phyloP scores from a whole-genome alignment of 163 green algal genomes.

The Volvox carteri region DNA sequence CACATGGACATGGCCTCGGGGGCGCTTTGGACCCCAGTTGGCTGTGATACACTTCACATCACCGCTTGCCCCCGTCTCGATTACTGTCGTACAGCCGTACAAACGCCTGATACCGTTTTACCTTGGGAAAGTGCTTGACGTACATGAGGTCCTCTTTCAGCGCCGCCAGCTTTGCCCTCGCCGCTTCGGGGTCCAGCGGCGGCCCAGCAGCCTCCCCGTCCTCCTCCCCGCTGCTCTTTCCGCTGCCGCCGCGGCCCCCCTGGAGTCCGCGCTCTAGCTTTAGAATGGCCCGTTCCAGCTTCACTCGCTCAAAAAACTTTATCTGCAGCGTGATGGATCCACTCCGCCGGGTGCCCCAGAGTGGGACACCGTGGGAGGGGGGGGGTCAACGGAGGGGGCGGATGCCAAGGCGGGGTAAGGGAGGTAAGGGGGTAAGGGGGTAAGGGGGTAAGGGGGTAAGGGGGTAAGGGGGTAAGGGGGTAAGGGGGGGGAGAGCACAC shows the following conservation, averaged over 20 bases:
- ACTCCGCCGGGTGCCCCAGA: too few species aligned
- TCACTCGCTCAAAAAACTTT: slow-evolving; percentile 91
- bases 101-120: too few species aligned
- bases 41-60: too few species aligned
- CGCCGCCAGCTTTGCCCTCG: slow-evolving; percentile 42
- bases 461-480: too few species aligned
- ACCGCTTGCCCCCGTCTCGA: too few species aligned
- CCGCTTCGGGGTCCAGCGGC: background rate
- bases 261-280: slow-evolving; percentile 64
- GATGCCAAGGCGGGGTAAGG: too few species aligned
- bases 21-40: too few species aligned
- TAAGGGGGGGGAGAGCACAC: background rate
- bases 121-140: slow-evolving; percentile 88
- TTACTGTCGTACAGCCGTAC: slow-evolving; percentile 5
- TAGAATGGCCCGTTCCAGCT: slow-evolving; percentile 80
- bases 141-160: slow-evolving; percentile 81
- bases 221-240: background rate
- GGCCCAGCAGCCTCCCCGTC: background rate
- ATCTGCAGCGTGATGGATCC: slow-evolving; percentile 64
- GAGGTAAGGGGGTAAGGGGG: too few species aligned
- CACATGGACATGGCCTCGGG: too few species aligned
- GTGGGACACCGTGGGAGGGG: too few species aligned
- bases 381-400: too few species aligned
- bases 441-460: too few species aligned
- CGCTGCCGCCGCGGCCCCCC: background rate